phyloP scores from a whole-genome alignment of 2,329 filamentous ascomycete genomes.

The Penicillium concentricum region DNA sequence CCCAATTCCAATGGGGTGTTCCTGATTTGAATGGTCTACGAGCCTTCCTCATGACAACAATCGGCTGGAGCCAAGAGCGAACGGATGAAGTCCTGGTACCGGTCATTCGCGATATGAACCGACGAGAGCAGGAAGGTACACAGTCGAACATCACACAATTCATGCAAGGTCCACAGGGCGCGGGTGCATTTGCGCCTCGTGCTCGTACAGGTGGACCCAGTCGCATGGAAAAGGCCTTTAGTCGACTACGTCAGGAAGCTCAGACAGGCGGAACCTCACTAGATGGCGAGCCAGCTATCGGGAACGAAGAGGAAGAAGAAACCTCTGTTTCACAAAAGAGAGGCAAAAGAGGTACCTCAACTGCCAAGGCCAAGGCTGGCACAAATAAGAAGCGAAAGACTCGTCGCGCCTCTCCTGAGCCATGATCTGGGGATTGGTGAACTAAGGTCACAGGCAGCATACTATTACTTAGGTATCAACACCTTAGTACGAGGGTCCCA shows the following conservation, averaged over 20 bases:
- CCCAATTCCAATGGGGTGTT: conserved; percentile 91
- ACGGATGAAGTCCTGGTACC: conserved; percentile 96
- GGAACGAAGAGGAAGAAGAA: conserved; percentile 2
- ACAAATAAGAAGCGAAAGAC: conserved; percentile 30
- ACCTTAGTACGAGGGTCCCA: no score
- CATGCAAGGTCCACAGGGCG: conserved; percentile 66
- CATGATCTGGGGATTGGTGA: neutral
- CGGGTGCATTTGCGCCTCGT: conserved; percentile 68
- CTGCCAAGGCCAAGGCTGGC: conserved; percentile 17
- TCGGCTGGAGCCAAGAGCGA: conserved; percentile 87
- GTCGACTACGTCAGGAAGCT: conserved; percentile 61
- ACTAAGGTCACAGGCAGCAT: neutral
- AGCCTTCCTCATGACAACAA: conserved; percentile 81
- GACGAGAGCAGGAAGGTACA: conserved; percentile 80
- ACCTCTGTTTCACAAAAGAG: conserved; percentile 4
- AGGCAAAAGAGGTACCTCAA: conserved; percentile 15
- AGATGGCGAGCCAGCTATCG: neutral
- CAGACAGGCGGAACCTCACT: conserved; percentile 24
- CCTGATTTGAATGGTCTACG: conserved; percentile 86
- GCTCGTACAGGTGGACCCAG: conserved; percentile 63
- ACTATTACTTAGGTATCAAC: no score
- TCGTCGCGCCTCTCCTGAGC: conserved; percentile 3
- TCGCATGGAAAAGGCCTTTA: conserved; percentile 74
- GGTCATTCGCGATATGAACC: conserved; percentile 94
- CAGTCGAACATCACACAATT: conserved; percentile 95